Evolutionary conservation across 257 asterid genomes (phyloP).

Genomic region (Nemophila menziesii): DNA sequence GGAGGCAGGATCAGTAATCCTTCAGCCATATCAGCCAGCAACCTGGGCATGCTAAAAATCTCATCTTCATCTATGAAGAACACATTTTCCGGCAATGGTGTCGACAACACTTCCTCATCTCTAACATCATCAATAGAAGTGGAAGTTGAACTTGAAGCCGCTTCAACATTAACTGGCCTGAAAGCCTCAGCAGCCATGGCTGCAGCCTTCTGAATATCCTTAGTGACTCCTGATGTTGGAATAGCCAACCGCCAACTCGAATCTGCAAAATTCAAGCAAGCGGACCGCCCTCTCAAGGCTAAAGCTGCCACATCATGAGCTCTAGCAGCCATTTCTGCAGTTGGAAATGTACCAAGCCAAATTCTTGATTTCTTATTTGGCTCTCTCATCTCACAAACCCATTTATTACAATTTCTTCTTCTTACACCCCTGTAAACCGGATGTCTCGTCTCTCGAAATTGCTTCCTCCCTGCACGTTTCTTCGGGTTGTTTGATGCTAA

Average conservation of each 20-base stretch:
- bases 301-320: conserved; percentile 74
- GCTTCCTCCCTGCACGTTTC: conserved; percentile 46
- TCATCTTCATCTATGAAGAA: conserved; percentile 32
- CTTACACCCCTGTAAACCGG: conserved; percentile 58
- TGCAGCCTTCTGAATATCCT: conserved; percentile 52
- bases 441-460: conserved; percentile 62
- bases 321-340: conserved; percentile 62
- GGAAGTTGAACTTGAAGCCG: not conserved
- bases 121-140: not conserved
- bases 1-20: conserved; percentile 59
- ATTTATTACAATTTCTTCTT: conserved; percentile 40
- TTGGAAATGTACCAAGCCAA: conserved; percentile 67
- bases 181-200: conserved; percentile 47
- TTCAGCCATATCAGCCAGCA: conserved; percentile 35
- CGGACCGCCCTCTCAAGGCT: conserved; percentile 44
- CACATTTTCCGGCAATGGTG: conserved; percentile 2
- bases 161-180: conserved; percentile 9
- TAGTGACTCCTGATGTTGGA: conserved; percentile 36
- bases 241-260: conserved; percentile 43
- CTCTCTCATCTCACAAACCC: conserved; percentile 67
- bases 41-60: conserved; percentile 11
- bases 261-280: conserved; percentile 62
- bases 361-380: conserved; percentile 60
- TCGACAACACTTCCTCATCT: not conserved
- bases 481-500: conserved; percentile 49